A percentile compares a stretch with the other conserved stretches of the same genome.
These are phyloP conservation scores for Oleoguttula mirabilis DNA, from an alignment of 495 filamentous ascomycete species.

Conservation along the genomic window DNA sequence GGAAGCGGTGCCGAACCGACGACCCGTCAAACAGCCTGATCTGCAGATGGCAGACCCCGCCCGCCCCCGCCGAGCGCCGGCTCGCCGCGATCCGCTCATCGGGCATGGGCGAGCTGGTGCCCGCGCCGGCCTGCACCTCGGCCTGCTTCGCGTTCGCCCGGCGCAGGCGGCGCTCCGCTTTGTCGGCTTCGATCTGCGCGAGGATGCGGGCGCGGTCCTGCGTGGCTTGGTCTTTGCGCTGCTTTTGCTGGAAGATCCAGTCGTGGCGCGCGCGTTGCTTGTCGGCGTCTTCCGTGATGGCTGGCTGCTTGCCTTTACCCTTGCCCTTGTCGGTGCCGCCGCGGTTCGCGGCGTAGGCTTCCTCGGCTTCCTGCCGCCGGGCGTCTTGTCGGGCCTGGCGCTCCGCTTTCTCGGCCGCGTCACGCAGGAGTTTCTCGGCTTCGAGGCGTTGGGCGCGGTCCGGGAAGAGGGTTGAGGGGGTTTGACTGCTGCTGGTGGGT, in stretches of 20 bases:
- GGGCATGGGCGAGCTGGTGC: background rate
- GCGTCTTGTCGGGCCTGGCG: conserved; percentile 11
- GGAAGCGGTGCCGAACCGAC: conserved; percentile 61
- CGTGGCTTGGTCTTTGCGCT: conserved; percentile 25
- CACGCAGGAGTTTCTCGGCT: conserved; percentile 9
- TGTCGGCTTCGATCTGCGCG: conserved; percentile 39
- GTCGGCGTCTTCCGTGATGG: conserved; percentile 7
- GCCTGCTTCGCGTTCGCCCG: conserved; percentile 38
- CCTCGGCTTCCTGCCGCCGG: conserved; percentile 12
- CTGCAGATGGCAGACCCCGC: conserved; percentile 51
- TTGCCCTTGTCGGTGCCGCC: conserved; percentile 5
- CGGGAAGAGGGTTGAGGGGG: conserved; percentile 7
- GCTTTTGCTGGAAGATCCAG: conserved; percentile 13
- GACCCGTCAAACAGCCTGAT: conserved; percentile 77
- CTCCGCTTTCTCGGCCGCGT: conserved; percentile 18
- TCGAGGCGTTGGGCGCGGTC: conserved; percentile 17
- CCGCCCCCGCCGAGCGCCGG: background rate
- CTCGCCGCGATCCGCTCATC: background rate
- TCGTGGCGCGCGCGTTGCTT: conserved; percentile 11
- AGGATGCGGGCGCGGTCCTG: conserved; percentile 27
- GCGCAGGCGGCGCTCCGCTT: conserved; percentile 44
- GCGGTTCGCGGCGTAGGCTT: conserved; percentile 3
- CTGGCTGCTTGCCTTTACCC: conserved; percentile 23
- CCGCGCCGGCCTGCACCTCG: conserved; percentile 15
- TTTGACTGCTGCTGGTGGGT: background rate